These are phyloP conservation scores for Rauvolfia tetraphylla DNA, from an alignment of 257 asterid species.

Conservation along the genomic window DNA sequence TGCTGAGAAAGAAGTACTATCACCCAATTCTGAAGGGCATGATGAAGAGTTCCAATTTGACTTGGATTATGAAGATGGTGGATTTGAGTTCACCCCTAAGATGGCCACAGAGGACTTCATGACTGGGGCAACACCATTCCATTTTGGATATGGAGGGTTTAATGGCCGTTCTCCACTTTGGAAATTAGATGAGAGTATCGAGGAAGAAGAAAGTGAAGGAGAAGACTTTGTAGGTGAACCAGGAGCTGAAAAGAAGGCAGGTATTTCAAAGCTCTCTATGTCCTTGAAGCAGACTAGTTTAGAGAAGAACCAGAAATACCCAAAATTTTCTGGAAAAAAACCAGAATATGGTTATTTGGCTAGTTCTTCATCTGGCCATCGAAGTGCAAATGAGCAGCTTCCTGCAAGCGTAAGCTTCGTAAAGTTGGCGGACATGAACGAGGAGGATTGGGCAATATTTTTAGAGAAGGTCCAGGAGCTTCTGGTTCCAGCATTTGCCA, in stretches of 20 bases:
- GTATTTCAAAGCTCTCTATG: conserved; percentile 47
- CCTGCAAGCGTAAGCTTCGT: conserved; percentile 74
- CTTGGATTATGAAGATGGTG: conserved; percentile 71
- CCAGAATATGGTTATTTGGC: conserved; percentile 37
- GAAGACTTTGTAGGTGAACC: conserved; percentile 25
- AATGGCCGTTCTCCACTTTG: conserved; percentile 57
- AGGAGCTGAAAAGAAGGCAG: conserved; percentile 24
- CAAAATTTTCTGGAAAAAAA: conserved; percentile 43
- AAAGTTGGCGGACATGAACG: conserved; percentile 84
- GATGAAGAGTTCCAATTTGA: conserved; percentile 63
- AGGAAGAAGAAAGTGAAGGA: conserved; percentile 64
- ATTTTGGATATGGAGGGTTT: conserved; percentile 44
- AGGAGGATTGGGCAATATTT: conserved; percentile 76
- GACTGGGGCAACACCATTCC: conserved; percentile 37
- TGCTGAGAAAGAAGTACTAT: conserved; percentile 44
- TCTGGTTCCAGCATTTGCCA: conserved; percentile 64
- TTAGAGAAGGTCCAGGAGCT: conserved; percentile 79
- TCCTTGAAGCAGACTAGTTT: conserved; percentile 53
- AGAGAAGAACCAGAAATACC: conserved; percentile 53
- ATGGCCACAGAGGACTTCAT: conserved; percentile 33
- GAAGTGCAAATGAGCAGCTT: conserved; percentile 96
- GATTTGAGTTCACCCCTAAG: conserved; percentile 30
- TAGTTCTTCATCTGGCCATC: conserved; percentile 66
- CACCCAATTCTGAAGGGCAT: conserved; percentile 45
- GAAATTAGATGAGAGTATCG: conserved; percentile 61